phyloP scores from a whole-genome alignment of 176 grass and related monocot genomes.

The Metroxylon sagu region DNA sequence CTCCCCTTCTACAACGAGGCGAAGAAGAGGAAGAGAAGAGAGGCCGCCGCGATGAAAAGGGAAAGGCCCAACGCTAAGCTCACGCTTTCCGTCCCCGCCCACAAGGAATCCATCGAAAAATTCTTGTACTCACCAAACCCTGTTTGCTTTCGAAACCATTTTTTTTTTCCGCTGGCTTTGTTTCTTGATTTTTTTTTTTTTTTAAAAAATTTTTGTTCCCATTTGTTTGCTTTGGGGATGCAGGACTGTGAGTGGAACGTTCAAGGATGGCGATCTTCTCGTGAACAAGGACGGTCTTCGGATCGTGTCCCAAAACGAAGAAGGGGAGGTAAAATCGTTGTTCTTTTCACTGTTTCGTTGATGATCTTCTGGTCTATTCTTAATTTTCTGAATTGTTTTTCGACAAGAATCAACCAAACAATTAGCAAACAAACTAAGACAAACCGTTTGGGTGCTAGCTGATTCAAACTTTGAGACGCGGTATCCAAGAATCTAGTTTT shows the following conservation, averaged over 20 bases:
- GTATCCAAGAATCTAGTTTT: too few relatives aligned
- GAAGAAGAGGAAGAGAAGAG: too few relatives aligned
- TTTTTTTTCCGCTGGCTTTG: neutral
- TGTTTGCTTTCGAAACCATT: neutral
- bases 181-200: conserved; percentile 6
- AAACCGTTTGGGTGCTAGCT: too few relatives aligned
- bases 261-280: conserved; percentile 89
- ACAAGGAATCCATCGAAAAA: conserved; percentile 58
- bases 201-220: neutral
- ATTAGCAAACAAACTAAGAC: too few relatives aligned
- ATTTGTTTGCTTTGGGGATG: neutral
- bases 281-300: conserved; percentile 97
- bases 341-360: neutral
- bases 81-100: conserved; percentile 50
- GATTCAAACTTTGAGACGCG: too few relatives aligned
- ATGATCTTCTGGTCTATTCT: neutral
- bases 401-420: too few relatives aligned
- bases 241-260: conserved; percentile 95
- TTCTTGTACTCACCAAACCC: conserved; percentile 45
- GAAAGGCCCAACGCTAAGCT: neutral
- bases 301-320: conserved; percentile 71
- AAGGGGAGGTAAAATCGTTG: conserved; percentile 46
- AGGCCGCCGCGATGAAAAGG: too few relatives aligned
- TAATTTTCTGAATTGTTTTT: neutral
- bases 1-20: too few relatives aligned